Evolutionary conservation across 768 basidiomycete species (phyloP).

Genomic region (Vararia minispora): DNA sequence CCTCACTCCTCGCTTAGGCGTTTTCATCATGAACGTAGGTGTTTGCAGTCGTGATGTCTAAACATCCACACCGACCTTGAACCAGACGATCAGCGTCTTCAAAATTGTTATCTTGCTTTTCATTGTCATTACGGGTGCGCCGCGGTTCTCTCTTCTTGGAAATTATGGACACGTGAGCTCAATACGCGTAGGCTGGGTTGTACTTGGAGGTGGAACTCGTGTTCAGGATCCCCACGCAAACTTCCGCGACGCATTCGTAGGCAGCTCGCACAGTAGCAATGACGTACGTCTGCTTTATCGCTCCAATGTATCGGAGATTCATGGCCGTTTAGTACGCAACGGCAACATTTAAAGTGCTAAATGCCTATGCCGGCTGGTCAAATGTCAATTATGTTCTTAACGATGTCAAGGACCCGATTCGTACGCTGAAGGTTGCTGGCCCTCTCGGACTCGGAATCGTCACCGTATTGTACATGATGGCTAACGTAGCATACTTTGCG

Average conservation of each 20-base stretch:
- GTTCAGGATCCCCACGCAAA: conserved; percentile 47
- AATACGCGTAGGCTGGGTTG: conserved; percentile 36
- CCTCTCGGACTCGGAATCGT: conserved; percentile 47
- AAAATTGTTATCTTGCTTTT: conserved; percentile 44
- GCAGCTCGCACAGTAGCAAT: conserved; percentile 40
- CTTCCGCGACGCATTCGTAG: conserved; percentile 46
- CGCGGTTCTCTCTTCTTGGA: not conserved
- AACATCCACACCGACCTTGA: not conserved
- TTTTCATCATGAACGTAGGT: conserved; percentile 44
- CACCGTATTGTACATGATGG: conserved; percentile 39
- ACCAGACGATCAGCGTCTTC: conserved; percentile 38
- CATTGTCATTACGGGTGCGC: conserved; percentile 37
- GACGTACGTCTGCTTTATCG: conserved; percentile 20
- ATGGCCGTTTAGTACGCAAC: conserved; percentile 39
- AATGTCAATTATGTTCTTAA: conserved; percentile 50
- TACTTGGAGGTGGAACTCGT: conserved; percentile 44
- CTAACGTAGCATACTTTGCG: conserved; percentile 50
- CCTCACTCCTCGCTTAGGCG: conserved; percentile 34
- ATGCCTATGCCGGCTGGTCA: conserved; percentile 39
- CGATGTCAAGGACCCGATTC: conserved; percentile 46
- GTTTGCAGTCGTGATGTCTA: not conserved
- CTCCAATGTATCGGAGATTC: not conserved
- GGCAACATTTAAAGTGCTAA: conserved; percentile 47
- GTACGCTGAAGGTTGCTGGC: conserved; percentile 51
- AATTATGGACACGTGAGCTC: not conserved